Percentiles rank a stretch among this genome's conserved stretches.
Evolutionary conservation across 2,329 filamentous ascomycete genomes (phyloP).

Genomic region (Emmonsia crescens): DNA sequence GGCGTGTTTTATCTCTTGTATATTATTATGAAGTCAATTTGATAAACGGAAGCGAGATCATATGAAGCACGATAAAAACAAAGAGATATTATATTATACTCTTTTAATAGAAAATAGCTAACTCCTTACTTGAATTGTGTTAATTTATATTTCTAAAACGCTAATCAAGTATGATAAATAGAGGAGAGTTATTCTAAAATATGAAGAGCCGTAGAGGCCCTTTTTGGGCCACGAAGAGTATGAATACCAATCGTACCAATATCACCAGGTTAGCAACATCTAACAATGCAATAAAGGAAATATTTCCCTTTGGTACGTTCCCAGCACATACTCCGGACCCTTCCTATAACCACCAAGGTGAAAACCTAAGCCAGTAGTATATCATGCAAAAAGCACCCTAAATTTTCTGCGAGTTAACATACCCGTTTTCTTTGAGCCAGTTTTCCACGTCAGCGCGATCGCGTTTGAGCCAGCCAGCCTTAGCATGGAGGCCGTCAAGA

Average conservation of each 20-base stretch:
- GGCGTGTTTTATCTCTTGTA: background rate
- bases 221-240: background rate
- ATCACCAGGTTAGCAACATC: background rate
- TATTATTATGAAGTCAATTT: background rate
- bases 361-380: background rate
- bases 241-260: background rate
- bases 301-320: background rate
- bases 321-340: background rate
- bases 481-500: constrained; percentile 71
- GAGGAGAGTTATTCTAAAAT: background rate
- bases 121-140: background rate
- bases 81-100: background rate
- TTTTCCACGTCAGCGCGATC: constrained; percentile 65
- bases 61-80: background rate
- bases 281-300: background rate
- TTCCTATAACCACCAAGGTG: background rate
- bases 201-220: background rate
- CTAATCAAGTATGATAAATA: background rate
- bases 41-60: background rate
- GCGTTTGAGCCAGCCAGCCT: constrained; percentile 68
- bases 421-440: constrained; percentile 59
- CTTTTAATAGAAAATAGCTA: background rate
- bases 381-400: background rate
- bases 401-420: constrained; percentile 34
- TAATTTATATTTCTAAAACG: background rate